Evolutionary conservation across 1,139 yeast species (phyloP), one percentile per base, ranked within the genome.

Genomic region (Pichia cactophila): DNA sequence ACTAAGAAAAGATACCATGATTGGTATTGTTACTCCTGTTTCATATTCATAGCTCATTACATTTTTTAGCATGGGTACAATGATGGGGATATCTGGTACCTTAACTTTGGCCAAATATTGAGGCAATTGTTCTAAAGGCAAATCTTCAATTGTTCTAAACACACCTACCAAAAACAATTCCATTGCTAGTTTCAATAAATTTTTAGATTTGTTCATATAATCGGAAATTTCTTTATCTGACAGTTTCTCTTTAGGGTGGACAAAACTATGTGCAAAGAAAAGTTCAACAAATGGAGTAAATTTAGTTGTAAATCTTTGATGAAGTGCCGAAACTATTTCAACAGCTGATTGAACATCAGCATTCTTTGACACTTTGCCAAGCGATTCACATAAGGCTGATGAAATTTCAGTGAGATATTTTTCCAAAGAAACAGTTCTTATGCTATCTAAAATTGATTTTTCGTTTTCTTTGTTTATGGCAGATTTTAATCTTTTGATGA

Each of bases 381-480:
- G 62, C 0, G 86, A 86, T 54, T 88, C 96, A 46, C 75, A 70
- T 0, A 84, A 65, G 0, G 89, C 80, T 2, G 78, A 69, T 2
- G 80, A 70, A 20, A 89, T 69, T 63, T 90, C 97, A 4, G 85
- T 74, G 20, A 87, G 68, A 64, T 88, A 90, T 63, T 87, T 88
- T 52, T 81, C 87, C 45, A 90, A 69, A 1, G 90, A 79, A 3
- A 86, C 68, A 2, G 81, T 72, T 11, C 70, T 62, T 42, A 89
- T 74, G 50, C 88, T 96, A 50, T 77, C 76, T 33, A 87, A 54
- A 5, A 86, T 65, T 5, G 73, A 63, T 5, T 62, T 59, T 44
- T 57, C 60, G 41, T 69, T 70, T 3, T 79, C 84, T 38, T 71
- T 75, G 38, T 69, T 75, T 42, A 88, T 68, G 3, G 83, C 73